These are phyloP conservation scores for Colletotrichum horii DNA, from an alignment of 2,329 filamentous ascomycete species.

Conservation along the genomic window DNA sequence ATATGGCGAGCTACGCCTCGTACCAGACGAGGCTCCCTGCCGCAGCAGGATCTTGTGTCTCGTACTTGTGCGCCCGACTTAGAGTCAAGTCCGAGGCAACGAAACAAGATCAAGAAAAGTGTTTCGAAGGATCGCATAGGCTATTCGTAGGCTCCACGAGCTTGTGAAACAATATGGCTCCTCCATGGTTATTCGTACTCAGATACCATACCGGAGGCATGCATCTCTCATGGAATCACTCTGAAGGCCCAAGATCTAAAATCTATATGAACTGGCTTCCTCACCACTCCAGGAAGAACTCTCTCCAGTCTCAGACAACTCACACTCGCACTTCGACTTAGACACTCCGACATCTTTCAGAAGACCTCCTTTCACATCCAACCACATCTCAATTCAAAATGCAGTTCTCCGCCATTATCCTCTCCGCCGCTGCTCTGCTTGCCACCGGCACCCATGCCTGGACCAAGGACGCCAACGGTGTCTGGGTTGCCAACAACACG, in stretches of 20 bases:
- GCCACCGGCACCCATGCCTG: background rate
- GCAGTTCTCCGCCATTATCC: background rate
- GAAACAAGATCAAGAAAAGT: background rate
- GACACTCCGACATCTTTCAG: background rate
- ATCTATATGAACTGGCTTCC: background rate
- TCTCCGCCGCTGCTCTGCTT: background rate
- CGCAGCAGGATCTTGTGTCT: background rate
- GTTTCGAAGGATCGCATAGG: background rate
- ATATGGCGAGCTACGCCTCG: background rate
- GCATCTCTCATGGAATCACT: background rate
- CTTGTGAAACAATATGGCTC: background rate
- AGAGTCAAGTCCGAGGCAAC: background rate
- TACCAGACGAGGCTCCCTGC: background rate
- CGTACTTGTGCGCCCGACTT: rapidly evolving
- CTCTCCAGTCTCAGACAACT: background rate
- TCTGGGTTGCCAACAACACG: background rate
- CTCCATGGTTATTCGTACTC: background rate
- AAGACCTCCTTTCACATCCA: background rate
- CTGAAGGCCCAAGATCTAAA: background rate
- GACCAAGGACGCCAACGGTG: background rate
- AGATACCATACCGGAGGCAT: background rate
- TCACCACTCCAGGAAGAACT: background rate
- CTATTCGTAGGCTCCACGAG: background rate
- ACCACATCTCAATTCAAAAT: background rate
- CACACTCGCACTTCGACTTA: background rate